Conservation (phyloP, 2,329 filamentous ascomycete species). For the Fusarium sterilihyphosum region DNA sequence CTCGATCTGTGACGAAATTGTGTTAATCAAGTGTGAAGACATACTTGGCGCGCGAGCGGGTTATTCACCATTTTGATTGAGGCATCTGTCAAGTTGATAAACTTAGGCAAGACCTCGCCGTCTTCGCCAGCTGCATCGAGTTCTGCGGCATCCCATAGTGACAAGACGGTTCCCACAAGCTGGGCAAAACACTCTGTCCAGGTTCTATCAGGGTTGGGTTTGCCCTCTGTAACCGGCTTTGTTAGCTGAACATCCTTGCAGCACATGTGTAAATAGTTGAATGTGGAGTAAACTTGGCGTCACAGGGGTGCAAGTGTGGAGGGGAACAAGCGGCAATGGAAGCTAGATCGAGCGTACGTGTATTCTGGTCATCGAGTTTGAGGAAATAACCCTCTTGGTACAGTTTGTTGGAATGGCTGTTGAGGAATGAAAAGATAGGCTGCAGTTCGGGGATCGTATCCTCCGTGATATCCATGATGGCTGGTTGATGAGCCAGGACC, state of each 20-base stretch:
- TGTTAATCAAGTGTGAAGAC: constrained; percentile 30
- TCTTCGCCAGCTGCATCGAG: constrained; percentile 87
- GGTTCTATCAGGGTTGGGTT: constrained; percentile 83
- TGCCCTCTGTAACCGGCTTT: constrained; percentile 72
- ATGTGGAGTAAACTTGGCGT: constrained; percentile 20
- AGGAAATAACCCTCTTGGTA: constrained; percentile 99
- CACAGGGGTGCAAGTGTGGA: constrained; percentile 21
- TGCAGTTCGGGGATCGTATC: constrained; percentile 93
- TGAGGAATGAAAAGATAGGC: constrained; percentile 93
- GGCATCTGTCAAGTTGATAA: constrained; percentile 96
- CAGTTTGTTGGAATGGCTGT: constrained; percentile 94
- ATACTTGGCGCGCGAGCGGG: neutral
- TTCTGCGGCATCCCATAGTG: constrained; percentile 93
- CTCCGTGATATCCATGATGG: constrained; percentile 82
- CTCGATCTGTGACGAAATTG: constrained; percentile 71
- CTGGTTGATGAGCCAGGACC: constrained; percentile 85
- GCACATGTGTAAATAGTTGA: constrained; percentile 5
- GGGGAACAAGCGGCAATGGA: constrained; percentile 39
- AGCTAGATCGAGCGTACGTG: constrained; percentile 66
- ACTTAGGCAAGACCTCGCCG: constrained; percentile 86
- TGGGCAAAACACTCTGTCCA: constrained; percentile 99
- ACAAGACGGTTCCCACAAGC: constrained; percentile 92
- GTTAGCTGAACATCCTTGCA: constrained; percentile 30
- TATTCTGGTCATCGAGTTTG: constrained; percentile 94
- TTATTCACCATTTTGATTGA: constrained; percentile 91